Conservation (phyloP, 176 grass and related monocot species). For the Triticum turgidum region DNA sequence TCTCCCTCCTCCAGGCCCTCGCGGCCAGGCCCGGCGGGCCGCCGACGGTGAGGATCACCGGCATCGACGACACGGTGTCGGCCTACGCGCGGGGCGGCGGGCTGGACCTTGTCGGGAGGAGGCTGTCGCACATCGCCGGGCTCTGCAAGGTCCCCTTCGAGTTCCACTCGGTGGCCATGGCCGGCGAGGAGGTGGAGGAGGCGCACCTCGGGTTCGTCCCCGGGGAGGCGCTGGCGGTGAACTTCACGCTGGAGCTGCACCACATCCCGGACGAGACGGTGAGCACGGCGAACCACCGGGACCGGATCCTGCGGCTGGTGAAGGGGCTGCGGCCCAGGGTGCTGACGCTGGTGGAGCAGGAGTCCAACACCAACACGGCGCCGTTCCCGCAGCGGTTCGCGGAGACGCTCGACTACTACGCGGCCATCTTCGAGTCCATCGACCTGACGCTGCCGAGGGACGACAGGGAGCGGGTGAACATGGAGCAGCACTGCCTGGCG, state of each 20-base stretch:
- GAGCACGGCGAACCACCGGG: slow-evolving; percentile 77
- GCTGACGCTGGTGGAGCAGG: slow-evolving; percentile 88
- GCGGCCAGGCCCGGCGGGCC: slow-evolving; percentile 69
- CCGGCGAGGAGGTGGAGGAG: slow-evolving; percentile 47
- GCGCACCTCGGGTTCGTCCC: slow-evolving; percentile 51
- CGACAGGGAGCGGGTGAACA: slow-evolving; percentile 66
- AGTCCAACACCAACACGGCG: slow-evolving; percentile 88
- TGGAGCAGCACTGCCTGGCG: slow-evolving; percentile 94
- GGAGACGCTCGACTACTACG: slow-evolving; percentile 86
- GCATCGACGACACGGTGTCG: slow-evolving; percentile 77
- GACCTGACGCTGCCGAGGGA: slow-evolving; percentile 68
- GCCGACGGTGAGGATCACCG: slow-evolving; percentile 68
- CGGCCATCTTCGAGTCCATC: slow-evolving; percentile 90
- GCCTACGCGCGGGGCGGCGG: slow-evolving; percentile 80
- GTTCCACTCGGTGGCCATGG: slow-evolving; percentile 54
- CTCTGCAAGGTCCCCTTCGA: slow-evolving; percentile 81
- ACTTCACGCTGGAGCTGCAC: slow-evolving; percentile 92
- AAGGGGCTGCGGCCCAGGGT: slow-evolving; percentile 77
- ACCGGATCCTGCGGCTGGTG: slow-evolving; percentile 70
- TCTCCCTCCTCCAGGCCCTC: slow-evolving; percentile 80
- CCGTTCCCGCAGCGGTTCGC: slow-evolving; percentile 68
- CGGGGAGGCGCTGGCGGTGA: slow-evolving; percentile 69
- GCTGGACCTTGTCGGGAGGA: slow-evolving; percentile 64
- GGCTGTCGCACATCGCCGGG: slow-evolving; percentile 67
- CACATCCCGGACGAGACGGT: slow-evolving; percentile 90